These are phyloP conservation scores for Vitis hybrid DNA, from an alignment of 177 flowering plant species.

Conservation along the genomic window DNA sequence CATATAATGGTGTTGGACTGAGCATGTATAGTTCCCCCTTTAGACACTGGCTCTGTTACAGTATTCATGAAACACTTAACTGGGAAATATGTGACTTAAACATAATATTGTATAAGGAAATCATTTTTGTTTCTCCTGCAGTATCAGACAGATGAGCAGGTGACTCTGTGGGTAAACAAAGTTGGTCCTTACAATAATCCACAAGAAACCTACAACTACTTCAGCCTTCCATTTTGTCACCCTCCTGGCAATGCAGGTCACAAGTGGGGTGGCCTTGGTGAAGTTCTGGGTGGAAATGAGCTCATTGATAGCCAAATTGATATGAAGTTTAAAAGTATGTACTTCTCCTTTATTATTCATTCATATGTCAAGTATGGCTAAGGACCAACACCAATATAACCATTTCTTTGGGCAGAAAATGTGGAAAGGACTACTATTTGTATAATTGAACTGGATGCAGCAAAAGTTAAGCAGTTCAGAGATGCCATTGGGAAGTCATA, in stretches of 20 bases:
- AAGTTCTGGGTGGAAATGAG: constrained; percentile 97
- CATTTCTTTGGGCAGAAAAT: constrained; percentile 46
- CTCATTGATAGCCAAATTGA: constrained; percentile 90
- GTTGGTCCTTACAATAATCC: constrained; percentile 98
- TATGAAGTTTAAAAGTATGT: constrained; percentile 79
- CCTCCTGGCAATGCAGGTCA: constrained; percentile 57
- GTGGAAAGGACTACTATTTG: constrained; percentile 71
- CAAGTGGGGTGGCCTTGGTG: constrained; percentile 99
- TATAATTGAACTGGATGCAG: constrained; percentile 68
- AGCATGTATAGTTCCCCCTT: too few species aligned
- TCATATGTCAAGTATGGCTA: too few species aligned
- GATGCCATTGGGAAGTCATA: constrained; percentile 92
- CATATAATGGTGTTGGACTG: too few species aligned
- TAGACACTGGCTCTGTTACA: too few species aligned
- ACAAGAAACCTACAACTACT: constrained; percentile 92
- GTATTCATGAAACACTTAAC: too few species aligned
- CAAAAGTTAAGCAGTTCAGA: constrained; percentile 82
- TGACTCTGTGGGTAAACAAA: constrained; percentile 94
- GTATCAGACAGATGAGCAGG: constrained; percentile 72
- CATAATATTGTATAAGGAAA: too few species aligned
- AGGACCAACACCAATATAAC: too few species aligned
- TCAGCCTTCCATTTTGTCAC: constrained; percentile 89
- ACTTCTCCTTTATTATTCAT: background rate
- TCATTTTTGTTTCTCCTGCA: constrained; percentile 28
- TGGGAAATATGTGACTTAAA: too few species aligned